These are phyloP conservation scores for Pyrenophora graminea DNA, from an alignment of 2,329 filamentous ascomycete genomes.

Conservation along the genomic window DNA sequence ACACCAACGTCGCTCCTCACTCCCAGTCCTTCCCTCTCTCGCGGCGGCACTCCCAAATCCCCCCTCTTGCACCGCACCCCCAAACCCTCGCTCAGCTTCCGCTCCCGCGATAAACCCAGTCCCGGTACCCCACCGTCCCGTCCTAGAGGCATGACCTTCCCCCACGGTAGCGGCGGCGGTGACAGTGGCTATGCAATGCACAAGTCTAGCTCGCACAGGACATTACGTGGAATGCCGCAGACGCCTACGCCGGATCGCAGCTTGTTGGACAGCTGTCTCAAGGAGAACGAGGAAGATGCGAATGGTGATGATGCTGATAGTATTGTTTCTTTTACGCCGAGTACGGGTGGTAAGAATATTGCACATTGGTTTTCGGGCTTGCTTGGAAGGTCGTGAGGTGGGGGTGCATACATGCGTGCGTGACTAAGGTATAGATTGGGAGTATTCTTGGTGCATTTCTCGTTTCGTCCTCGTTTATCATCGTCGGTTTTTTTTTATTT, in stretches of 20 bases:
- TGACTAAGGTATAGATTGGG: not conserved
- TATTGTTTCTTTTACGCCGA: constrained; percentile 30
- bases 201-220: constrained; percentile 1
- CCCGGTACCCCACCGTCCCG: constrained; percentile 22
- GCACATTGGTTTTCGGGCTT: constrained; percentile 41
- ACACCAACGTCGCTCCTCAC: constrained; percentile 2
- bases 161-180: not conserved
- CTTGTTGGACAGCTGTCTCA: not conserved
- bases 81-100: constrained; percentile 6
- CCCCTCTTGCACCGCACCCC: not conserved
- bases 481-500: too few relatives aligned
- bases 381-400: constrained; percentile 21
- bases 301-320: constrained; percentile 28
- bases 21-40: not conserved
- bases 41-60: not conserved
- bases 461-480: too few relatives aligned
- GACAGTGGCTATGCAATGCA: not conserved
- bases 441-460: too few relatives aligned
- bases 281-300: not conserved
- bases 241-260: constrained; percentile 1
- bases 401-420: too few relatives aligned
- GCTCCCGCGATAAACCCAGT: constrained; percentile 15
- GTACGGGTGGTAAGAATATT: constrained; percentile 35
- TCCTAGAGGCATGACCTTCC: constrained; percentile 26
- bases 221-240: not conserved